Percentiles rank a stretch among this genome's conserved stretches.
Conservation (phyloP, 805 yeast genomes). For the Wickerhamiella domercqiae region DNA sequence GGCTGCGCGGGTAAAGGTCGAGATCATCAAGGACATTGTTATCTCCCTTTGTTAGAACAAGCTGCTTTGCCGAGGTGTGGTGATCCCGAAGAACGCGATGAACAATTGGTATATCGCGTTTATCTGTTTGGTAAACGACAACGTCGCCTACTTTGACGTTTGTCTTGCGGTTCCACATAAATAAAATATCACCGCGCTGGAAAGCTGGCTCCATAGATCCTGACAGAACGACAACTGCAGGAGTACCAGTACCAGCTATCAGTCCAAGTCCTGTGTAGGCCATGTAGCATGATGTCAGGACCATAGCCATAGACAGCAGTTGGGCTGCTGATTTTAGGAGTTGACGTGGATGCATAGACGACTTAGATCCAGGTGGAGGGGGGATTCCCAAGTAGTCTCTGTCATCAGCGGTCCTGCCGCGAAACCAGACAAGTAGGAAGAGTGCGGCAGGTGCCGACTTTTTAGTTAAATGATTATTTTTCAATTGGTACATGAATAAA, state of each 20-base stretch:
- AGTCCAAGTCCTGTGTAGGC: slow-evolving; percentile 76
- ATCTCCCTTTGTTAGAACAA: slow-evolving; percentile 86
- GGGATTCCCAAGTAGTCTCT: no score
- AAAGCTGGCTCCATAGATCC: slow-evolving; percentile 99
- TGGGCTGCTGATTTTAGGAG: slow-evolving; percentile 28
- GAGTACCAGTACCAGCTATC: slow-evolving; percentile 70
- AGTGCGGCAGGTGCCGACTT: no score
- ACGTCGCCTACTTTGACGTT: slow-evolving; percentile 71
- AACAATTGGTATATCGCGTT: slow-evolving; percentile 83
- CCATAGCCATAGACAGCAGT: slow-evolving; percentile 57
- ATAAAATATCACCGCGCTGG: slow-evolving; percentile 89
- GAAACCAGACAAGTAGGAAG: no score
- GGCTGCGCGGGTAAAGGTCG: slow-evolving; percentile 62
- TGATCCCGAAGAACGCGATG: slow-evolving; percentile 89
- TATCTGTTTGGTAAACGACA: slow-evolving; percentile 76
- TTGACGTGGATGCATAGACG: slow-evolving; percentile 12
- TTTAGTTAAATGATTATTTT: no score
- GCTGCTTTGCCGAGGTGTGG: slow-evolving; percentile 37
- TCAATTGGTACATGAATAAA: no score
- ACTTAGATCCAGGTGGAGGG: no score
- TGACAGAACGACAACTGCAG: slow-evolving; percentile 89
- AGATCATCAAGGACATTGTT: slow-evolving; percentile 87
- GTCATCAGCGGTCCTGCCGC: no score
- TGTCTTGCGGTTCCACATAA: slow-evolving; percentile 73
- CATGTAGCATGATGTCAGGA: slow-evolving; percentile 77